Evolutionary conservation across 129 eudicot genomes (phyloP).

Genomic region (Tagetes patula): DNA sequence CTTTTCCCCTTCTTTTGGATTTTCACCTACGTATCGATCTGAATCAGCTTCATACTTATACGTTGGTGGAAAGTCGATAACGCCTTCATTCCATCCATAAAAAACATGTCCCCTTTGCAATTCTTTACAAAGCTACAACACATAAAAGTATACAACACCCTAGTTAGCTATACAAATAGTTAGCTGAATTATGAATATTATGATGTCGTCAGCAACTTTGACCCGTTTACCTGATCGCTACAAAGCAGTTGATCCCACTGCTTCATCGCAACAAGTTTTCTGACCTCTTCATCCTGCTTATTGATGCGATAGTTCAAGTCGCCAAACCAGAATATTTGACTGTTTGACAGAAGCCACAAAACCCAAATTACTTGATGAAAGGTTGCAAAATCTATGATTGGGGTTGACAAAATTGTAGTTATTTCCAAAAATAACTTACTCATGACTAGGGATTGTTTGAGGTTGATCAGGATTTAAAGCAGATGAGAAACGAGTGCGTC

Average conservation of each 20-base stretch:
- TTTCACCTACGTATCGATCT: constrained; percentile 80
- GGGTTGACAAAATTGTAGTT: background rate
- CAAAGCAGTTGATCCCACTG: constrained; percentile 77
- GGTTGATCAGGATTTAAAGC: constrained; percentile 66
- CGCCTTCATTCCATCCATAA: constrained; percentile 90
- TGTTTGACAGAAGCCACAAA: constrained; percentile 35
- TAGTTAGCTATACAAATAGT: background rate
- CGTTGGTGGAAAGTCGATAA: constrained; percentile 77
- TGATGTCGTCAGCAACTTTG: background rate
- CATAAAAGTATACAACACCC: background rate
- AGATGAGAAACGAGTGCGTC: constrained; percentile 87
- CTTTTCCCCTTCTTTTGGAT: constrained; percentile 91
- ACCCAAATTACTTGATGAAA: constrained; percentile 9
- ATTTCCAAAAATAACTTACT: constrained; percentile 52
- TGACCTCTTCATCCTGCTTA: constrained; percentile 68
- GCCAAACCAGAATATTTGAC: constrained; percentile 98
- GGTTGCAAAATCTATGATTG: background rate
- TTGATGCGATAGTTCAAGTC: constrained; percentile 96
- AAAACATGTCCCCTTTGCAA: constrained; percentile 76
- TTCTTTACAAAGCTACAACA: constrained; percentile 72
- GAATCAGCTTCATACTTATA: constrained; percentile 79
- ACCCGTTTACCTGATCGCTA: constrained; percentile 66
- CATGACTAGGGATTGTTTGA: constrained; percentile 85
- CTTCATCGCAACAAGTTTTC: constrained; percentile 71
- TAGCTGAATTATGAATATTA: background rate